Base-by-base conservation (phyloP, 768 basidiomycete species). In the Lanmaoa pseudosensibilis region DNA sequence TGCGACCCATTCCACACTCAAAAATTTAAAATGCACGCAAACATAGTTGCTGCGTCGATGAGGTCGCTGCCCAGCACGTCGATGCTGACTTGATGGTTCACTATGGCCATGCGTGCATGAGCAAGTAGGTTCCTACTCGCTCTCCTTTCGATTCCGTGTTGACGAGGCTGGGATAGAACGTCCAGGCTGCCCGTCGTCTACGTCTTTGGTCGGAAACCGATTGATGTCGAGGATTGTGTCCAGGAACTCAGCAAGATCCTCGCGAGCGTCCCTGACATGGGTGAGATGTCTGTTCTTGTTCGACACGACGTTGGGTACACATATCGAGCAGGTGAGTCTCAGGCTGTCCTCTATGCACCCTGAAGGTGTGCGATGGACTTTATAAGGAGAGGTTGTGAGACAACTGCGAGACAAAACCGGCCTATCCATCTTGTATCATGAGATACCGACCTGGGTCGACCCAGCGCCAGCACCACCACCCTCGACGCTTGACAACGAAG, bases 21-120 rank as follows among this genome's bases (percentile, higher is more conserved):
- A 58, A 25, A n/a, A n/a, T n/a, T n/a, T n/a, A n/a, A 33, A 8
- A 23, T 33, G 25, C 37, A 34, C 38, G 6, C 36, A 8, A 37
- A 52, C 46, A n/a, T 43, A 65, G 95, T 65, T 99, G 97, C 66
- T 98, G 97, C 68, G 93, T 96, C 3, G 97, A 99, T 65, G 92
- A 98, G 63, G 89, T 98, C 6, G 90, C 94, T 6, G 94, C 96
- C 4, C 88, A 94, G 64, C 97, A 99, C 66, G 86, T 94, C 45
- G 86, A 94, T 60, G 93, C 94, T 0, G 92, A 98, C 67, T 84
- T 87, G 9, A 80, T 97, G 59, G 87, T 99, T 3, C 96, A 99
- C 66, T 98, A 97, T 65, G 96, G 96, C 2, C 91, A 97, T 75
- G 94, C 96, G 0, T 99, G 97, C 70, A 83, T 98, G 78, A 93